These are phyloP conservation scores for Populus trichocarpa DNA, from an alignment of 441 rosid species.

Conservation along the genomic window DNA sequence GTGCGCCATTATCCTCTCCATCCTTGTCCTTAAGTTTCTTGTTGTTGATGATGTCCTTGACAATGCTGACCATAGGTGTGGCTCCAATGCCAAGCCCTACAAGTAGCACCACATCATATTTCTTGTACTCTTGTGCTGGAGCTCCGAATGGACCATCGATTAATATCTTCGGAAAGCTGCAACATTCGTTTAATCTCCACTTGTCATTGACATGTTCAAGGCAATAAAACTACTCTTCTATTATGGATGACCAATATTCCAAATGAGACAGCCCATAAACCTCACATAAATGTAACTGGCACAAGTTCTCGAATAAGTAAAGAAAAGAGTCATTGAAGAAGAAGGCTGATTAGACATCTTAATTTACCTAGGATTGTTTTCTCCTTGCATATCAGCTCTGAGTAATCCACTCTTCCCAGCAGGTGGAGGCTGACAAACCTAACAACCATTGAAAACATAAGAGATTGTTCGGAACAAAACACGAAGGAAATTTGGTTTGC, in stretches of 20 bases:
- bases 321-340: background rate
- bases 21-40: slow-evolving; percentile 65
- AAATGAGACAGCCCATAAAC: background rate
- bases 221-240: background rate
- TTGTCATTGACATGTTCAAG: background rate
- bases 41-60: slow-evolving; percentile 92
- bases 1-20: background rate
- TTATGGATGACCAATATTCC: background rate
- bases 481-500: background rate
- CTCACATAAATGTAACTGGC: background rate
- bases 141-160: slow-evolving; percentile 94
- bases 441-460: background rate
- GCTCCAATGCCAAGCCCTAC: slow-evolving; percentile 95
- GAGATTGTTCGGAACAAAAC: background rate
- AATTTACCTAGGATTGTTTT: slow-evolving; percentile 33
- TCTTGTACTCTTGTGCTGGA: slow-evolving; percentile 91
- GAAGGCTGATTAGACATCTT: background rate
- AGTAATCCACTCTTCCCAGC: slow-evolving; percentile 73
- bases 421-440: slow-evolving; percentile 54
- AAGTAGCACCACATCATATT: slow-evolving; percentile 74
- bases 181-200: background rate
- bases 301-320: background rate
- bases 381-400: slow-evolving; percentile 52
- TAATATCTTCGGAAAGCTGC: slow-evolving; percentile 62
- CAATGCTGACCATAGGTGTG: slow-evolving; percentile 89